A percentile compares a stretch with the other conserved stretches of the same genome.
phyloP scores from a whole-genome alignment of 441 rosid species.

The Arabidopsis lyrata region DNA sequence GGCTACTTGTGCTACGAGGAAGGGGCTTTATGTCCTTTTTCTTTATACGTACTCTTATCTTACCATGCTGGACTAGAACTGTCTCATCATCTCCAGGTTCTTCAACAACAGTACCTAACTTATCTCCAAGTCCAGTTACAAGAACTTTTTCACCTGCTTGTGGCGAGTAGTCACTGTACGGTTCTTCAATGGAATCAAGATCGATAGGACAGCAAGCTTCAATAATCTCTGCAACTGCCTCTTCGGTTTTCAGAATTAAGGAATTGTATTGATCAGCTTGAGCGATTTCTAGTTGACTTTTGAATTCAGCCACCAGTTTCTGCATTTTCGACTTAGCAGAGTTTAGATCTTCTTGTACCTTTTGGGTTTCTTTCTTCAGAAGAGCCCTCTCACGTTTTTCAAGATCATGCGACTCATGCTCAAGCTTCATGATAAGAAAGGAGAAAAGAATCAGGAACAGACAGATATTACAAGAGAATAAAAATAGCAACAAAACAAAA shows the following conservation, averaged over 20 bases:
- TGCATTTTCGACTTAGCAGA: constrained; percentile 63
- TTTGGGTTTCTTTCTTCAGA: constrained; percentile 64
- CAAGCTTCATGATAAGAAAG: constrained; percentile 58
- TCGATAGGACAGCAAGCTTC: constrained; percentile 60
- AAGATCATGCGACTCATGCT: constrained; percentile 72
- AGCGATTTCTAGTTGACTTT: constrained; percentile 55
- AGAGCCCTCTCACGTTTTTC: constrained; percentile 64
- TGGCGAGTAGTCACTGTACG: constrained; percentile 51
- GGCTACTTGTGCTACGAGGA: constrained; percentile 43
- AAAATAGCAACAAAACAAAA: constrained; percentile 2
- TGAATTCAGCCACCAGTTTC: constrained; percentile 60
- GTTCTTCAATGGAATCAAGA: constrained; percentile 46
- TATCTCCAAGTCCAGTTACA: constrained; percentile 74
- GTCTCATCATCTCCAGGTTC: constrained; percentile 69
- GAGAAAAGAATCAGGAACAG: constrained; percentile 12
- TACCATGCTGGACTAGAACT: constrained; percentile 82
- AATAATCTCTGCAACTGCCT: constrained; percentile 66
- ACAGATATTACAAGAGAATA: constrained; percentile 6
- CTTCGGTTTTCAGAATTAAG: constrained; percentile 68
- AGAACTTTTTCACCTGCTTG: constrained; percentile 74
- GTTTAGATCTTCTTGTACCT: constrained; percentile 61
- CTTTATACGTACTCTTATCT: constrained; percentile 78
- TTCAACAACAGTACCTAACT: constrained; percentile 79
- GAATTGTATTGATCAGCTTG: constrained; percentile 61
- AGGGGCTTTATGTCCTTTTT: constrained; percentile 61